Conservation (phyloP, 2,329 filamentous ascomycete species). For the Talaromyces albobiverticillius region DNA sequence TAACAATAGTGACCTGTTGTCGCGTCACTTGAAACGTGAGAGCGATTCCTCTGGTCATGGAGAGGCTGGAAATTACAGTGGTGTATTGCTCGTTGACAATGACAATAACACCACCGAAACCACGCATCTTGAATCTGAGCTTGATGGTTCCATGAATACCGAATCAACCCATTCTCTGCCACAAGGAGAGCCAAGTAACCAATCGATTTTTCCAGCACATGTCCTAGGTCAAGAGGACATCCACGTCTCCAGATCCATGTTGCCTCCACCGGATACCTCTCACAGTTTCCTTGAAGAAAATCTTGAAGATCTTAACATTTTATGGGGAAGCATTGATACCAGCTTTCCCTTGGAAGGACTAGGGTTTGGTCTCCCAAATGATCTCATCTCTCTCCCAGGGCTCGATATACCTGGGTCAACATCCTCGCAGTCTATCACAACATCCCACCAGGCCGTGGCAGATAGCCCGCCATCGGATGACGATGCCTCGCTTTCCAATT, state of each 20-base stretch:
- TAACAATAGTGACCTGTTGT: slow-evolving; percentile 10
- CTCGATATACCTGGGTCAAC: slow-evolving; percentile 9
- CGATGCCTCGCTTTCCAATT: slow-evolving; percentile 12
- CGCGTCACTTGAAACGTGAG: slow-evolving; percentile 8
- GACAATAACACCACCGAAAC: slow-evolving; percentile 5
- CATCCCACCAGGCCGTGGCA: slow-evolving; percentile 4
- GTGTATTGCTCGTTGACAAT: slow-evolving; percentile 1
- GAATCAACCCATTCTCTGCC: slow-evolving; percentile 5
- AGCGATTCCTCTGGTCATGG: slow-evolving; percentile 7
- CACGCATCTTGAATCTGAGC: slow-evolving; percentile 4
- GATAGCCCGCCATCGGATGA: slow-evolving; percentile 11
- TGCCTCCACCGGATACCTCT: slow-evolving; percentile 1
- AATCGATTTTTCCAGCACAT: neutral
- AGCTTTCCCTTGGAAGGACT: slow-evolving; percentile 9
- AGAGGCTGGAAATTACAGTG: slow-evolving; percentile 8
- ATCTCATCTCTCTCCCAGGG: slow-evolving; percentile 12
- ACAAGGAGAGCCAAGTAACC: slow-evolving; percentile 3
- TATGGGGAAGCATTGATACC: slow-evolving; percentile 9
- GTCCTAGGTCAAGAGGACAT: slow-evolving; percentile 1
- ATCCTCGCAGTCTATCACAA: slow-evolving; percentile 1
- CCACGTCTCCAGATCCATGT: slow-evolving; percentile 1
- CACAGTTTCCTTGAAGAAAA: slow-evolving; percentile 4
- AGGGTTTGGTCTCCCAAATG: slow-evolving; percentile 10
- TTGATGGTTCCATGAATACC: neutral
- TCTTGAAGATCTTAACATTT: slow-evolving; percentile 11